Conservation (phyloP, 306 rosid species). For the Rosa persica region DNA sequence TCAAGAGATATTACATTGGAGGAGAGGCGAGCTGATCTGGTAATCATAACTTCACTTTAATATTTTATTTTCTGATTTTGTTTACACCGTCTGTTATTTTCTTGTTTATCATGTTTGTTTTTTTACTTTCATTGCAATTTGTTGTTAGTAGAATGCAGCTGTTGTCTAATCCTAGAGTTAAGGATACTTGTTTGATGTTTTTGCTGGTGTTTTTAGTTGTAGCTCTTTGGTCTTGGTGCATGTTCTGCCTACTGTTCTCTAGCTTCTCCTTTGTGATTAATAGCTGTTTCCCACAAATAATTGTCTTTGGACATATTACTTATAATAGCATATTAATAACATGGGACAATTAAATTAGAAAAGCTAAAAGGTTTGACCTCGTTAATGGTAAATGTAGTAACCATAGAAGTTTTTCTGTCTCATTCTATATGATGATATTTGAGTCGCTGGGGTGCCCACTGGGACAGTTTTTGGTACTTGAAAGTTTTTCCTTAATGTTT, state of each 20-base stretch:
- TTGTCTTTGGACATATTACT: background rate
- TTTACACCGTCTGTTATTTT: background rate
- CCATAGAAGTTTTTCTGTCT: background rate
- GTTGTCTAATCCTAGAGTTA: background rate
- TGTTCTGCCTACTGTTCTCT: background rate
- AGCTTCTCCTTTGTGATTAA: background rate
- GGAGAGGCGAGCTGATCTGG: constrained; percentile 94
- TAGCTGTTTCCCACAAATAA: background rate
- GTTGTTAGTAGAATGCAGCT: background rate
- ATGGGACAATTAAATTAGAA: background rate
- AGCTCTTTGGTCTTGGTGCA: background rate
- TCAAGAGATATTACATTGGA: constrained; percentile 69
- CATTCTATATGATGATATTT: constrained; percentile 2
- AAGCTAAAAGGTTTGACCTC: background rate
- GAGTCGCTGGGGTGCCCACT: background rate
- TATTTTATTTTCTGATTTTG: background rate
- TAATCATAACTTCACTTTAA: constrained; percentile 27
- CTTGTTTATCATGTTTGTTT: background rate
- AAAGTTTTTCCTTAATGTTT: background rate
- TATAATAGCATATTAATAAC: background rate
- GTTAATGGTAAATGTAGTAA: background rate
- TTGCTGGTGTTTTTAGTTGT: background rate
- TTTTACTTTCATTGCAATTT: background rate
- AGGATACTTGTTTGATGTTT: background rate
- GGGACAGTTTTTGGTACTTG: background rate